Base-by-base conservation (phyloP, 148 eudicot genomes). In the Spergularia marina region DNA sequence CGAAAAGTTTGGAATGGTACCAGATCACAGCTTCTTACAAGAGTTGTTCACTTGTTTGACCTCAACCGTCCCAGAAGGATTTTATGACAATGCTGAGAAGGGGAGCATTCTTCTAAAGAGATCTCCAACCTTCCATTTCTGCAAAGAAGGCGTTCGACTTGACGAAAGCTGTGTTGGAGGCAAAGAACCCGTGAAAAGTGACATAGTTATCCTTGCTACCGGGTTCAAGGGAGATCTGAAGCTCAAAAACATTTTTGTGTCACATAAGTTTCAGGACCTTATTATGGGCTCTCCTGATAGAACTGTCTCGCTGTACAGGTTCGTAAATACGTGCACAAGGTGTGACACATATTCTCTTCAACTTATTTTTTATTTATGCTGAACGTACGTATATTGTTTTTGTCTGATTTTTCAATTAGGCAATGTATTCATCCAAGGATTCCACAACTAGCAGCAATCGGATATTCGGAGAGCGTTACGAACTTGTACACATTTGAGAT, bases 361-460 rank as follows among this genome's bases (percentile, higher is more conserved):
- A 44, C 49, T 44, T 44, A 44, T 9, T 44, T 44, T 44, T 44
- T 4, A 30, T 30, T 30, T 30, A 0, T 30, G 36, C 36, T 30
- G 36, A 0, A 30, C 4, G 36, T 30, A 30, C 2, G 9, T 12
- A 20, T 59, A 3, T 0, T 18, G 34, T 59, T 18, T 13, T n/a
- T 44, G 14, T 67, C 54, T 44, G 49, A 44, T 44, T 44, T 44
- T 44, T 44, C 0, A 9, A 44, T 44, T 44, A 92, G 97, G 91
- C 83, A 87, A 73, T 87, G 91, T 66, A 82, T 89, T 57, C 95
- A 90, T 77, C 93, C 95, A 12, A 64, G 85, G 13, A 87, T 92
- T 60, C 96, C 98, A 52, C 96, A 86, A 23, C 77, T 90, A 55
- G 95, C 93, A 6, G 73, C 85, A 0, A 78, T 90, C 36, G 93